A percentile compares a stretch with the other conserved stretches of the same genome.
phyloP scores from a whole-genome alignment of 1,284 basidiomycete species.

The Cerrena zonata region DNA sequence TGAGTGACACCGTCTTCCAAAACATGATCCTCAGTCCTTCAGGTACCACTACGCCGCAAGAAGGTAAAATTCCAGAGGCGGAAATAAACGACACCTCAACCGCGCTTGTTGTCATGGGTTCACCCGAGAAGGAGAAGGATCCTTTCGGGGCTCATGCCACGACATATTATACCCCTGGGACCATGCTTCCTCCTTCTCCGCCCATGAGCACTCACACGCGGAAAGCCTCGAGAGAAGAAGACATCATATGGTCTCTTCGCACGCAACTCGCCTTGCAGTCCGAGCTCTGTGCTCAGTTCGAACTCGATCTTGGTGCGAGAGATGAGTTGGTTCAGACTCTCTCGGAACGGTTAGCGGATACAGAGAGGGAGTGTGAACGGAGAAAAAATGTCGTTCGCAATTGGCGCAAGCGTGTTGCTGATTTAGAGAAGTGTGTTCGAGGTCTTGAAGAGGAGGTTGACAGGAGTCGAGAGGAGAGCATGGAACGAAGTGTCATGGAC shows the following conservation, averaged over 20 bases:
- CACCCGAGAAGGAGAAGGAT: conserved; percentile 45
- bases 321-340: conserved; percentile 65
- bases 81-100: conserved; percentile 56
- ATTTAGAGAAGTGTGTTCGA: conserved; percentile 59
- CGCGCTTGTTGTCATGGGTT: conserved; percentile 42
- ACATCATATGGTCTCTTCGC: conserved; percentile 61
- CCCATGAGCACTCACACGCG: conserved; percentile 49
- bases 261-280: conserved; percentile 65
- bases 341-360: conserved; percentile 42
- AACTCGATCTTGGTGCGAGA: conserved; percentile 62
- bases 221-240: conserved; percentile 63
- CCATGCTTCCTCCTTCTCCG: conserved; percentile 62
- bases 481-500: conserved; percentile 72
- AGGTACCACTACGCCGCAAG: conserved; percentile 10
- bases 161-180: conserved; percentile 69
- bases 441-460: conserved; percentile 68
- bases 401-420: conserved; percentile 69
- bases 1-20: conserved; percentile 60
- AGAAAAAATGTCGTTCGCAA: conserved; percentile 46
- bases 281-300: conserved; percentile 67
- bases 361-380: conserved; percentile 57
- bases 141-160: conserved; percentile 68
- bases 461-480: conserved; percentile 55
- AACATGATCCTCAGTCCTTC: conserved; percentile 32
- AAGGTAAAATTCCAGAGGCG: conserved; percentile 38